These are phyloP conservation scores for Ceratocystis destructans DNA, from an alignment of 2,329 filamentous ascomycete species.

Conservation along the genomic window DNA sequence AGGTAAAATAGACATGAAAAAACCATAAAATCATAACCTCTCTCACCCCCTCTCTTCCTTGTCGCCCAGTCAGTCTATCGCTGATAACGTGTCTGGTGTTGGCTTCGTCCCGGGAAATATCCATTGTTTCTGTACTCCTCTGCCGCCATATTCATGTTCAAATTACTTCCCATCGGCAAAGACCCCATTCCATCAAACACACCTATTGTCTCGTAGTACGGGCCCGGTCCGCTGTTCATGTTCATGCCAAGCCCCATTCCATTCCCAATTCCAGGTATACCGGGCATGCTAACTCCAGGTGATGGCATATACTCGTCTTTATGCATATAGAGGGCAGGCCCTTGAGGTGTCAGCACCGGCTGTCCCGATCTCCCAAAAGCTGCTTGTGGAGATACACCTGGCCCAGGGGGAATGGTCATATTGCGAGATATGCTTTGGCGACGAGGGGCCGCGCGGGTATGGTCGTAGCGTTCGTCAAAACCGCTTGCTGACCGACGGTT, in stretches of 20 bases:
- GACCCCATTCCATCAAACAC: constrained; percentile 1
- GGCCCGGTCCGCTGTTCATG: constrained; percentile 8
- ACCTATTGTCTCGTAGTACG: constrained; percentile 3
- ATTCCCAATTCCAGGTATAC: not conserved
- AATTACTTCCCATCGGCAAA: constrained; percentile 1
- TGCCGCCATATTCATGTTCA: constrained; percentile 8
- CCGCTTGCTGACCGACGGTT: not conserved
- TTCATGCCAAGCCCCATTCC: constrained; percentile 7
- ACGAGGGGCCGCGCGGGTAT: constrained; percentile 2
- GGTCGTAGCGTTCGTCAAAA: constrained; percentile 9
- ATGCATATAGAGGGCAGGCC: not conserved
- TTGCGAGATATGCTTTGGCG: constrained; percentile 15
- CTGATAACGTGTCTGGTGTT: not conserved
- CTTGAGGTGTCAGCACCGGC: not conserved
- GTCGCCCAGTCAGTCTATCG: not conserved
- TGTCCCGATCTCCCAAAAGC: not conserved
- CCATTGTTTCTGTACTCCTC: constrained; percentile 8
- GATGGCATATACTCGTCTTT: constrained; percentile 4
- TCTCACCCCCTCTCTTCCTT: not conserved
- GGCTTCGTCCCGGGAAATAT: not conserved
- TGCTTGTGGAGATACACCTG: constrained; percentile 6
- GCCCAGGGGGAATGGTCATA: constrained; percentile 4
- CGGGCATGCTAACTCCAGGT: not conserved
- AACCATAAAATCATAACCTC: not conserved
- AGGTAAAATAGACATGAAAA: not conserved